These are phyloP conservation scores for Kluyveromyces starmeri DNA, from an alignment of 805 yeast genomes.

Conservation along the genomic window DNA sequence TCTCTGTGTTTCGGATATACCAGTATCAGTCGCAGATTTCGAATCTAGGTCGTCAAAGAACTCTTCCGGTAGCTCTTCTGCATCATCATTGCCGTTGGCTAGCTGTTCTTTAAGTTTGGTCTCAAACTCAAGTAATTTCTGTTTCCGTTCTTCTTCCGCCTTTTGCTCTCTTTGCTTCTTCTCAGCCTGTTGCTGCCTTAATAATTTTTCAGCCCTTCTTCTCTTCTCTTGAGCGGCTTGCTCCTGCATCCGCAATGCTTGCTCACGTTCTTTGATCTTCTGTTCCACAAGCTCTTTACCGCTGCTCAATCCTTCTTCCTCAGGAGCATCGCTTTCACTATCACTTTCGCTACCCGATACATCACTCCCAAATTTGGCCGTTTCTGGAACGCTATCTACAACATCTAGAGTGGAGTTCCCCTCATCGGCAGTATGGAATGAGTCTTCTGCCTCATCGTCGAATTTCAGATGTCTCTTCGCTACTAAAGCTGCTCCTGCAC, in stretches of 20 bases:
- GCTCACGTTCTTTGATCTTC: conserved; percentile 21
- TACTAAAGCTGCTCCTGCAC: conserved; percentile 4
- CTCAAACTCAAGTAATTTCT: conserved; percentile 5
- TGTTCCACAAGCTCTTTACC: conserved; percentile 21
- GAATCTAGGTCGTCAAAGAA: conserved; percentile 29
- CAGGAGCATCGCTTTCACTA: conserved; percentile 42
- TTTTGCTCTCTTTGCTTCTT: conserved; percentile 21
- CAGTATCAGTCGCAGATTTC: conserved; percentile 10
- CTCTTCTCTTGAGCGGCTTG: conserved; percentile 27
- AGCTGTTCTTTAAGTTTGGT: conserved; percentile 4
- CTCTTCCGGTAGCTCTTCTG: conserved; percentile 34
- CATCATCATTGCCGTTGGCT: conserved; percentile 9
- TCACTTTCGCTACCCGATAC: conserved; percentile 18
- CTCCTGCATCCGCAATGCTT: conserved; percentile 19
- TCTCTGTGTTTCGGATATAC: conserved; percentile 3
- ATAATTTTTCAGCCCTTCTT: conserved; percentile 9
- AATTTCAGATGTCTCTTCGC: conserved; percentile 19
- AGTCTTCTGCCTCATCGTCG: conserved; percentile 16
- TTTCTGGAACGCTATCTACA: background rate
- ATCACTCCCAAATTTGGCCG: conserved; percentile 13
- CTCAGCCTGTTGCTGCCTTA: conserved; percentile 6
- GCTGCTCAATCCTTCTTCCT: conserved; percentile 34
- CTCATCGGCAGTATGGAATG: conserved; percentile 15
- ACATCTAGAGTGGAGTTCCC: conserved; percentile 5
- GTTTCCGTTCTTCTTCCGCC: conserved; percentile 20